Base-by-base conservation (phyloP, 306 rosid genomes). In the Prunus fruticosa region DNA sequence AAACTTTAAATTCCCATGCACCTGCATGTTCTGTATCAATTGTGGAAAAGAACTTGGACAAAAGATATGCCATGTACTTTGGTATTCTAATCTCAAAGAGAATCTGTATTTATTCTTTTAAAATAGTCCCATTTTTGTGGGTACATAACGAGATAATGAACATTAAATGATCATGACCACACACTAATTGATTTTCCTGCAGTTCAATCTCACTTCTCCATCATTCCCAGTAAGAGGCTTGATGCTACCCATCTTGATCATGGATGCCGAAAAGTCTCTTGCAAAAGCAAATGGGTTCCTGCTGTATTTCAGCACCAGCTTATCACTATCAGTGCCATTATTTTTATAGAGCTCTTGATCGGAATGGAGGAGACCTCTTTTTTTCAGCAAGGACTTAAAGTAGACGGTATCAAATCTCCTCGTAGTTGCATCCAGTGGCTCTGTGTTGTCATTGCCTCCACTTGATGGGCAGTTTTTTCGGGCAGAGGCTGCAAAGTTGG, bases 221-320 rank as follows among this genome's bases (percentile, higher is more conserved):
- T 56, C 47, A 0, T 71, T 43, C 25, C 80, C 87, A 0, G 73
- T 77, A 9, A 74, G 87, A 6, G 87, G 83, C 27, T 8, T 25
- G 2, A 84, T 75, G 20, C 75, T 72, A 34, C 85, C 85, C 87
- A 84, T 84, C 62, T 65, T 84, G 50, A 84, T 25, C 78, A 81
- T 77, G 1, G 87, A 84, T 0, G 28, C 46, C 6, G 75, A 76
- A 13, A 84, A 81, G 25, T 84, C 87, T 0, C 6, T 2, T 2
- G 52, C 61, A 22, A 84, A 84, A 0, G 18, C 49, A 5, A 5
- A 1, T 1, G 52, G 6, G 45, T 69, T 22, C 10, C 18, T 5
- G 57, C 77, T 77, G 58, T 84, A 84, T 1, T 15, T 11, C 13
- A 43, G 14, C 16, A 80, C 87, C 49, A 67, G 38, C 1, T 78